A percentile compares a stretch with the other conserved stretches of the same genome.
Conservation (phyloP, 2,329 filamentous ascomycete genomes). For the Helicocarpus griseus region DNA sequence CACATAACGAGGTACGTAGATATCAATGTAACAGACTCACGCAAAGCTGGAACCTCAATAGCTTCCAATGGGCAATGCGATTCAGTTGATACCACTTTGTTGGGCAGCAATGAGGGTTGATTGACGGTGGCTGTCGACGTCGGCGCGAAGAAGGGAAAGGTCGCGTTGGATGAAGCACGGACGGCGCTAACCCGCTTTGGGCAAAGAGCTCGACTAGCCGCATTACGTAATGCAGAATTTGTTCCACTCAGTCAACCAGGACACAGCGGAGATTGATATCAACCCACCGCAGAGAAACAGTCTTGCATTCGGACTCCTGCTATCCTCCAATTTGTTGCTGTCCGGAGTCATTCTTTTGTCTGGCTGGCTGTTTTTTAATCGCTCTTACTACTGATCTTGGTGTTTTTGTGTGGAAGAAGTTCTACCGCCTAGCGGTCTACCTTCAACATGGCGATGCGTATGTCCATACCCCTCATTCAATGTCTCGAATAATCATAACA, state of each 20-base stretch:
- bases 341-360: neutral
- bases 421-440: constrained; percentile 19
- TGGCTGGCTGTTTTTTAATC: neutral
- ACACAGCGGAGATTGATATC: neutral
- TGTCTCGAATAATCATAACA: constrained; percentile 3
- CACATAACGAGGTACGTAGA: constrained; percentile 1
- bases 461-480: constrained; percentile 31
- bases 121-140: neutral
- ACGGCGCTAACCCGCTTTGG: constrained; percentile 26
- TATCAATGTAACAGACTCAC: neutral
- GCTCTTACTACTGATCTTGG: neutral
- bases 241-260: neutral
- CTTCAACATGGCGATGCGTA: constrained; percentile 41
- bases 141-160: constrained; percentile 8
- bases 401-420: neutral
- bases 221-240: constrained; percentile 24
- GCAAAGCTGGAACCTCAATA: neutral
- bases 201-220: constrained; percentile 32
- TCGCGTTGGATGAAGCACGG: constrained; percentile 20
- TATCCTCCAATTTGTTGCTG: neutral
- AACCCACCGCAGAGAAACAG: neutral
- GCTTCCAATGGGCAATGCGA: neutral
- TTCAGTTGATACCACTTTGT: neutral
- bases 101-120: neutral
- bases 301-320: neutral